Percentiles rank a stretch among this genome's conserved stretches.
phyloP scores from a whole-genome alignment of 2,329 filamentous ascomycete genomes.

The Epicoccum nigrum region DNA sequence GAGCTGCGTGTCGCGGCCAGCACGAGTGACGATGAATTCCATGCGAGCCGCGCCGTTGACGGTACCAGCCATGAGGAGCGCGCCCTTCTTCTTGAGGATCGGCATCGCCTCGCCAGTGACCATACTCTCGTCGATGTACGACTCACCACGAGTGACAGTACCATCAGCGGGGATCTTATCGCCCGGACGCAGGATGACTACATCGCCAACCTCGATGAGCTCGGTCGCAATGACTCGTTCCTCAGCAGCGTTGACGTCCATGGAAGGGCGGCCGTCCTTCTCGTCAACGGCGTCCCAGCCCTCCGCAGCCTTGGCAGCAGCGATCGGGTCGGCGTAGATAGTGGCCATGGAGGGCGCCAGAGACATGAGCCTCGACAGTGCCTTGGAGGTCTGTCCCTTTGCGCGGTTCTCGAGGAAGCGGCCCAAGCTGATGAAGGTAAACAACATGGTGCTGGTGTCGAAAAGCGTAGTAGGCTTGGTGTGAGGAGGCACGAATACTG shows the following conservation, averaged over 20 bases:
- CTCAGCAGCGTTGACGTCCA: slow-evolving; percentile 69
- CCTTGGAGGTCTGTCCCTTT: slow-evolving; percentile 95
- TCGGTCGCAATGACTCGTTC: slow-evolving; percentile 91
- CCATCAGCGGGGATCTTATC: slow-evolving; percentile 98
- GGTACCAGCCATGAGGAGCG: slow-evolving; percentile 85
- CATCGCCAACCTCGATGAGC: slow-evolving; percentile 88
- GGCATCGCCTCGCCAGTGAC: slow-evolving; percentile 97
- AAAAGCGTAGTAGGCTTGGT: slow-evolving; percentile 86
- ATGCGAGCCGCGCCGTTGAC: slow-evolving; percentile 92
- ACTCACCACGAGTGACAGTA: slow-evolving; percentile 83
- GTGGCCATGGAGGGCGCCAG: slow-evolving; percentile 95
- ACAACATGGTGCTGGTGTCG: slow-evolving; percentile 97
- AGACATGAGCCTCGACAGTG: slow-evolving; percentile 92
- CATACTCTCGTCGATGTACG: slow-evolving; percentile 97
- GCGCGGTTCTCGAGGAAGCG: slow-evolving; percentile 92
- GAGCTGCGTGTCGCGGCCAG: slow-evolving; percentile 92
- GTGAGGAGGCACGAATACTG: slow-evolving; percentile 76
- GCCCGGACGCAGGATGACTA: slow-evolving; percentile 89
- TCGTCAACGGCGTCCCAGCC: slow-evolving; percentile 65
- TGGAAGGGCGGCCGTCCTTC: slow-evolving; percentile 53
- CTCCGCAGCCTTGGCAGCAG: slow-evolving; percentile 87
- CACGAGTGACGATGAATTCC: slow-evolving; percentile 90
- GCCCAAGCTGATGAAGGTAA: slow-evolving; percentile 91
- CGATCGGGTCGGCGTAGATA: slow-evolving; percentile 93
- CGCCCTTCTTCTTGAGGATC: slow-evolving; percentile 84